A percentile compares a stretch with the other conserved stretches of the same genome.
Evolutionary conservation across 805 yeast genomes (phyloP).

Genomic region (Hanseniaspora meyeri): DNA sequence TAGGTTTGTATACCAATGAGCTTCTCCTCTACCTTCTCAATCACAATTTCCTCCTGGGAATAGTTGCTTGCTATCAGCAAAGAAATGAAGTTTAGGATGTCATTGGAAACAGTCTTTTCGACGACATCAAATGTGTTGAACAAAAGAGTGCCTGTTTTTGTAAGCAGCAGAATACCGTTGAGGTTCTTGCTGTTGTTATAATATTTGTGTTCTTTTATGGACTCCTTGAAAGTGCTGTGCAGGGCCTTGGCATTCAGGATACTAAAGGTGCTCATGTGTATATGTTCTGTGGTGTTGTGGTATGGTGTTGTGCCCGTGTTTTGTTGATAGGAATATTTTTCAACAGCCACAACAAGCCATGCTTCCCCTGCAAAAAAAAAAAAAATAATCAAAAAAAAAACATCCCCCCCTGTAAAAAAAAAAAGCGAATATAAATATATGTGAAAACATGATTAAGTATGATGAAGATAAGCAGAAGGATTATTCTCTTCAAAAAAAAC

Average conservation of each 20-base stretch:
- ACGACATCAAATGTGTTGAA: not conserved
- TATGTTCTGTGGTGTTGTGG: not conserved
- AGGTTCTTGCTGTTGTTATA: not conserved
- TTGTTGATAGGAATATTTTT: not conserved
- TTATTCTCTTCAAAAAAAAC: not conserved
- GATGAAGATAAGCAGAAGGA: too few species aligned
- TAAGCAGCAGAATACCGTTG: not conserved
- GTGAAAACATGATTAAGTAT: too few species aligned
- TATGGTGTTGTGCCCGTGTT: not conserved
- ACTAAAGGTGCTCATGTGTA: not conserved
- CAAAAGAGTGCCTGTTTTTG: not conserved
- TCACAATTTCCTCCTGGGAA: constrained; percentile 8
- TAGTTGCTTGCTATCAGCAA: constrained; percentile 10
- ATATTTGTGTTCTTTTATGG: not conserved
- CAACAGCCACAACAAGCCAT: too few species aligned
- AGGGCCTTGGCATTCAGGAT: constrained; percentile 3
- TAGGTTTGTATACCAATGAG: constrained; percentile 3
- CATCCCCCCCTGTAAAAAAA: too few species aligned
- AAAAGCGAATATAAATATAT: too few species aligned
- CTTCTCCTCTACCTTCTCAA: not conserved
- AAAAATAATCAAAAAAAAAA: too few species aligned
- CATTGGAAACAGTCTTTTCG: not conserved
- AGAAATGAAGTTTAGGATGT: constrained; percentile 4
- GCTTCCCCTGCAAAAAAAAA: too few species aligned
- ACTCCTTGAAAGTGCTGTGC: not conserved